Evolutionary conservation across 495 filamentous ascomycete species (phyloP).

Genomic region (Cercophora samala): DNA sequence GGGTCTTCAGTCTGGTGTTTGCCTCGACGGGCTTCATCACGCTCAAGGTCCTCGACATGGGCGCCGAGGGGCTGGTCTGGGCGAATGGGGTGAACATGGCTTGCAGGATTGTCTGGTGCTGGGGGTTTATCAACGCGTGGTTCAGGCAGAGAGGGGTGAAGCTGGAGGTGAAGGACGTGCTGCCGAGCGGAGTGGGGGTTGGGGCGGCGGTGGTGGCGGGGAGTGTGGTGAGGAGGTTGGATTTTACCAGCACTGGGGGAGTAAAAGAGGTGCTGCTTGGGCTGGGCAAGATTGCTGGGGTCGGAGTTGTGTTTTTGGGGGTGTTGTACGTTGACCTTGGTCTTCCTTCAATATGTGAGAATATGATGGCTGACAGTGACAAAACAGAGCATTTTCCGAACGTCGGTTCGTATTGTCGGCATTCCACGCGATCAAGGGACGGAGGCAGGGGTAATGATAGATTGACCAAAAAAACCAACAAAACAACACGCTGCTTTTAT

Average conservation of each 20-base stretch:
- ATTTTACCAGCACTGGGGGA: neutral
- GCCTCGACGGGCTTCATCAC: constrained; percentile 66
- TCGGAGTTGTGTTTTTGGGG: constrained; percentile 53
- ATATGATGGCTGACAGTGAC: constrained; percentile 22
- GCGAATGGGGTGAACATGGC: constrained; percentile 86
- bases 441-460: constrained; percentile 15
- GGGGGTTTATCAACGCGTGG: constrained; percentile 63
- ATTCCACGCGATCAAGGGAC: constrained; percentile 42
- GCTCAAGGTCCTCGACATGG: constrained; percentile 59
- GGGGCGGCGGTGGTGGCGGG: constrained; percentile 24
- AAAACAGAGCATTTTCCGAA: constrained; percentile 56
- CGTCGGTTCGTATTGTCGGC: constrained; percentile 53
- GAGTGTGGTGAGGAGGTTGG: constrained; percentile 18
- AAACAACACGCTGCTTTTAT: constrained; percentile 12
- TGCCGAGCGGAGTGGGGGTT: constrained; percentile 30
- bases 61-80: constrained; percentile 74
- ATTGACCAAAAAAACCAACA: neutral
- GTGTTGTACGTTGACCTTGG: constrained; percentile 55
- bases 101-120: constrained; percentile 77
- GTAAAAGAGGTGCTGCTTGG: constrained; percentile 40
- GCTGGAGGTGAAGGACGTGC: constrained; percentile 29
- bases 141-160: constrained; percentile 44
- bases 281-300: constrained; percentile 48
- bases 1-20: constrained; percentile 69
- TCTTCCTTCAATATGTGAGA: constrained; percentile 15